Evolutionary conservation across 2,329 filamentous ascomycete species (phyloP).

Genomic region (Epichloe uncinata): DNA sequence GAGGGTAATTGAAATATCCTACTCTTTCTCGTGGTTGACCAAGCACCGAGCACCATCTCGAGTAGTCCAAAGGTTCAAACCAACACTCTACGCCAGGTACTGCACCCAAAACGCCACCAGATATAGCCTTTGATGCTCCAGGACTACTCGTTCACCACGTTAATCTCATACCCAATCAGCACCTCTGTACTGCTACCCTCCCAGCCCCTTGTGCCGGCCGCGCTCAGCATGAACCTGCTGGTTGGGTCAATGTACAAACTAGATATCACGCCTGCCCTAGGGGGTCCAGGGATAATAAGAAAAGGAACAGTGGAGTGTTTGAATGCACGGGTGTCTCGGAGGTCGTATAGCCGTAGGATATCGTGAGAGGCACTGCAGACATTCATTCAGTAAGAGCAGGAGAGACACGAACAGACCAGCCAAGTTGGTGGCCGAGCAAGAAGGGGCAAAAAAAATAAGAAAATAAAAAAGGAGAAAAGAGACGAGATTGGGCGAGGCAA

Average conservation of each 20-base stretch:
- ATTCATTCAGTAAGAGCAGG: neutral
- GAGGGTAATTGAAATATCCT: too few relatives aligned
- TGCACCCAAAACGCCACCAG: neutral
- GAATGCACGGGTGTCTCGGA: conserved; percentile 49
- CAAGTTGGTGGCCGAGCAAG: neutral
- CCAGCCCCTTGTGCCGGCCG: conserved; percentile 88
- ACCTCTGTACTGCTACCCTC: conserved; percentile 85
- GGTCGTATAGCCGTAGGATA: conserved; percentile 84
- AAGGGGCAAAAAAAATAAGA: neutral
- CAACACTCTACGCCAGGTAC: too few relatives aligned
- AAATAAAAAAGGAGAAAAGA: too few relatives aligned
- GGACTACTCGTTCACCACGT: conserved; percentile 12
- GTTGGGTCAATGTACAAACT: conserved; percentile 78
- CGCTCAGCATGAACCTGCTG: conserved; percentile 81
- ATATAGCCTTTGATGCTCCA: neutral
- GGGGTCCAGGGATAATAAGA: conserved; percentile 83
- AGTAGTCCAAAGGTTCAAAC: too few relatives aligned
- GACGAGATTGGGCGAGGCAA: neutral
- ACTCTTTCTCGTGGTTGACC: too few relatives aligned
- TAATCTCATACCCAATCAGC: conserved; percentile 86
- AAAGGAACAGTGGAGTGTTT: conserved; percentile 81
- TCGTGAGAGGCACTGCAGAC: conserved; percentile 67
- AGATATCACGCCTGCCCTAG: conserved; percentile 72
- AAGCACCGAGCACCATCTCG: too few relatives aligned
- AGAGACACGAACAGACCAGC: neutral